Conservation (phyloP, 768 basidiomycete species). For the Coprinopsis strossmayeri region DNA sequence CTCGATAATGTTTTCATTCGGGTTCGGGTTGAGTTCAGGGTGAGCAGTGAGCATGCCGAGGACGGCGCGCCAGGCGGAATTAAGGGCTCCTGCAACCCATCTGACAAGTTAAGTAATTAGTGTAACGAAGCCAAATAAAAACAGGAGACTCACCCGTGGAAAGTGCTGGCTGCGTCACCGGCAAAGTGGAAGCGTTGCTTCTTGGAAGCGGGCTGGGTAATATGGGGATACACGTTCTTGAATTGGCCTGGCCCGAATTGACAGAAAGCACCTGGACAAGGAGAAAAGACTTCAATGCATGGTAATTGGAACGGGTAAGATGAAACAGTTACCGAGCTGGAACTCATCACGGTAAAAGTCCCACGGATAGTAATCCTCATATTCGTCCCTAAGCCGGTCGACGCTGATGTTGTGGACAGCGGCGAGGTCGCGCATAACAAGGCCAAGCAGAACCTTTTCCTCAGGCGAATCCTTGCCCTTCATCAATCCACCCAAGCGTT, state of each 20-base stretch:
- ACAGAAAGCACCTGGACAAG: slow-evolving; percentile 23
- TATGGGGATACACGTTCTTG: slow-evolving; percentile 17
- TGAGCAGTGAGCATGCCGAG: slow-evolving; percentile 16
- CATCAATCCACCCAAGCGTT: slow-evolving; percentile 20
- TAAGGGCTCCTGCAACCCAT: slow-evolving; percentile 20
- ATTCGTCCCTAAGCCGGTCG: slow-evolving; percentile 14
- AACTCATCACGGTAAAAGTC: slow-evolving; percentile 13
- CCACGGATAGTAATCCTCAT: slow-evolving; percentile 17
- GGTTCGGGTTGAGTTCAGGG: slow-evolving; percentile 15
- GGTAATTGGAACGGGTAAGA: slow-evolving; percentile 2
- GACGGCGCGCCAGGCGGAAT: slow-evolving; percentile 17
- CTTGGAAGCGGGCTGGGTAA: slow-evolving; percentile 15
- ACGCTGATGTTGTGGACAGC: slow-evolving; percentile 19
- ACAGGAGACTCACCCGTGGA: slow-evolving; percentile 22
- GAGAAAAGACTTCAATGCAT: neutral
- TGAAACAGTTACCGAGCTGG: slow-evolving; percentile 10
- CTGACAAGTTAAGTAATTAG: slow-evolving; percentile 18
- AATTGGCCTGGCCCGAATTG: slow-evolving; percentile 32
- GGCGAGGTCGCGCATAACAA: slow-evolving; percentile 22
- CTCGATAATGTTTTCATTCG: slow-evolving; percentile 14
- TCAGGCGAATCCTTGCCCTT: slow-evolving; percentile 15
- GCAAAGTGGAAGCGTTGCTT: slow-evolving; percentile 25
- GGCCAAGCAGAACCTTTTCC: slow-evolving; percentile 15
- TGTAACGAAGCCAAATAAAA: slow-evolving; percentile 21
- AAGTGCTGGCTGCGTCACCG: slow-evolving; percentile 25